Percentiles rank a stretch among this genome's conserved stretches.
Conservation (phyloP, 2,329 filamentous ascomycete species). For the Delphinella strobiligena region DNA sequence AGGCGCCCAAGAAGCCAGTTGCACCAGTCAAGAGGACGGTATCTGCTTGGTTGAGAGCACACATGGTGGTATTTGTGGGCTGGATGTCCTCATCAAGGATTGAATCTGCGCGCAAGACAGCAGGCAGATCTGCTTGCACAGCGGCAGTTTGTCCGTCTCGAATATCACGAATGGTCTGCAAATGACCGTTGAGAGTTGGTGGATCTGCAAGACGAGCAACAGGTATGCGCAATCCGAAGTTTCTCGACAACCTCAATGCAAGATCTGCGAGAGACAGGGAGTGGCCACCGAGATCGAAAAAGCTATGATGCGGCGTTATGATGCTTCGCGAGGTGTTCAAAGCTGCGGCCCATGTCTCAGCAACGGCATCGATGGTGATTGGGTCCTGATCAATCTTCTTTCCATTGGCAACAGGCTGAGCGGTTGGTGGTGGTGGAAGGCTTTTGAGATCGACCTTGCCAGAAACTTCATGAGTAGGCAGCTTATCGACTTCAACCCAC, state of each 20-base stretch:
- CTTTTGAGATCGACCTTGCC: constrained; percentile 66
- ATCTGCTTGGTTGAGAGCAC: constrained; percentile 50
- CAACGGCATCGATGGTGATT: constrained; percentile 54
- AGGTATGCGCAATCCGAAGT: constrained; percentile 62
- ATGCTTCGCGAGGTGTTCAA: constrained; percentile 51
- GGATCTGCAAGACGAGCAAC: constrained; percentile 59
- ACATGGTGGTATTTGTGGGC: constrained; percentile 38
- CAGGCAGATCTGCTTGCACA: constrained; percentile 63
- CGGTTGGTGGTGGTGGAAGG: constrained; percentile 51
- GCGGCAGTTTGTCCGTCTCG: constrained; percentile 62
- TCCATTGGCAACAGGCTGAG: constrained; percentile 25
- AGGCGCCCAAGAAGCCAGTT: constrained; percentile 66
- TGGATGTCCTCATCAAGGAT: constrained; percentile 58
- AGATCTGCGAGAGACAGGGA: constrained; percentile 67
- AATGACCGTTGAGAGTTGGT: constrained; percentile 59
- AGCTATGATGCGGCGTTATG: constrained; percentile 59
- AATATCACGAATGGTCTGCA: constrained; percentile 57
- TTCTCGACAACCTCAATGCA: constrained; percentile 54
- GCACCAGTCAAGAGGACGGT: constrained; percentile 63
- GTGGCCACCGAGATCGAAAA: constrained; percentile 73
- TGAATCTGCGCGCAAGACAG: constrained; percentile 55
- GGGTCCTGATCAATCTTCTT: constrained; percentile 46
- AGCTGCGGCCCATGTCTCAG: constrained; percentile 59
- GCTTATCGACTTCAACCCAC: constrained; percentile 59
- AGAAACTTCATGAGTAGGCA: constrained; percentile 68